Percentiles rank a stretch among this genome's conserved stretches.
These are phyloP conservation scores for Penicillium arizonense DNA, from an alignment of 495 filamentous ascomycete genomes.

Conservation along the genomic window DNA sequence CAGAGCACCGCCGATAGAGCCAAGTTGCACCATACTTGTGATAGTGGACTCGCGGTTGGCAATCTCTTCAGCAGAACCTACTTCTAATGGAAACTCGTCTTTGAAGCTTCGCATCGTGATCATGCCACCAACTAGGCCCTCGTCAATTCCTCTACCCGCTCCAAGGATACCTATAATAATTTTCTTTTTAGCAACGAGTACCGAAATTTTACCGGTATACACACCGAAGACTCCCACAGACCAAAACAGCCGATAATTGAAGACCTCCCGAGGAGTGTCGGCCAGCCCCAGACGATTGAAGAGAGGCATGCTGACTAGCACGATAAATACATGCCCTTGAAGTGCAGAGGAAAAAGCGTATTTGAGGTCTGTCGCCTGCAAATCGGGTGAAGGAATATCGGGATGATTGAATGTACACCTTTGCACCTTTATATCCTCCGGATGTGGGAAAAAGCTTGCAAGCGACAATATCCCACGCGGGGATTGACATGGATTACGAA, in stretches of 20 bases:
- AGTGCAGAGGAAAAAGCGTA: background rate
- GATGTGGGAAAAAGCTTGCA: background rate
- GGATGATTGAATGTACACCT: background rate
- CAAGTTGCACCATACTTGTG: slow-evolving; percentile 59
- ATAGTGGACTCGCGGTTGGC: slow-evolving; percentile 57
- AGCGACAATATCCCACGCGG: background rate
- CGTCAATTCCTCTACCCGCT: slow-evolving; percentile 60
- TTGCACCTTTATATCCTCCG: background rate
- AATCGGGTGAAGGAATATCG: background rate
- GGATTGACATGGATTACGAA: background rate
- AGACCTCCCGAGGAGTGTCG: slow-evolving; percentile 37
- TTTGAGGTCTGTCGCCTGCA: too few species aligned
- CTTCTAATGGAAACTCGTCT: slow-evolving; percentile 42
- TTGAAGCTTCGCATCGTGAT: slow-evolving; percentile 53
- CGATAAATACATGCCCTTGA: background rate
- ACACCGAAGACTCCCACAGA: slow-evolving; percentile 51
- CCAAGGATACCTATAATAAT: slow-evolving; percentile 49
- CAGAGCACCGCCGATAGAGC: slow-evolving; percentile 51
- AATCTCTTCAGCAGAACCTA: slow-evolving; percentile 23
- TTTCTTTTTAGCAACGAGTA: background rate
- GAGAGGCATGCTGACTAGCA: background rate
- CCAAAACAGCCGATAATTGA: slow-evolving; percentile 54
- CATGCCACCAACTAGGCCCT: slow-evolving; percentile 59
- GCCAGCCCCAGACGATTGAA: background rate
- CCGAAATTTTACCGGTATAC: background rate